phyloP scores from a whole-genome alignment of 306 rosid genomes.

The Malus orientalis region DNA sequence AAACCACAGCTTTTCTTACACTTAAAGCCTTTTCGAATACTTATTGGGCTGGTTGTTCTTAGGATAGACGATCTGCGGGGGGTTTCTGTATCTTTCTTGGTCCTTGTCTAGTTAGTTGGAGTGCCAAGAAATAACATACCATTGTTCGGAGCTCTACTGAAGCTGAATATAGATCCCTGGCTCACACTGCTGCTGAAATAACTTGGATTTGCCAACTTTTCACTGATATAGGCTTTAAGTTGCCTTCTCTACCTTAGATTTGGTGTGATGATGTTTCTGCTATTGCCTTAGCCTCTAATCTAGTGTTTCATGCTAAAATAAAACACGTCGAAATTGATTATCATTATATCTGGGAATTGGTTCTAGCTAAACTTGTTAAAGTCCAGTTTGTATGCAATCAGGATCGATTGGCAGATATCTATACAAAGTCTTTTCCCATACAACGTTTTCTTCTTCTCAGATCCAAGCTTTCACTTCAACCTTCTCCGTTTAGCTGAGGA shows the following conservation, averaged over 20 bases:
- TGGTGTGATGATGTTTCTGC: not conserved
- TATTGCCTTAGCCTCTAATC: not conserved
- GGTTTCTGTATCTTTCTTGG: not conserved
- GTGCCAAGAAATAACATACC: not conserved
- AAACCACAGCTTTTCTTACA: no score
- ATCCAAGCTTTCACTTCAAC: not conserved
- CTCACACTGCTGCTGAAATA: not conserved
- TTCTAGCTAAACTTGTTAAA: not conserved
- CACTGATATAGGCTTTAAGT: not conserved
- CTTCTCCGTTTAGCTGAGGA: not conserved
- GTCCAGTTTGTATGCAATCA: not conserved
- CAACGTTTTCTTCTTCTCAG: not conserved
- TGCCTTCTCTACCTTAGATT: not conserved
- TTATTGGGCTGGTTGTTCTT: not conserved
- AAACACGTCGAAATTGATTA: not conserved
- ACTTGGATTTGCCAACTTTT: not conserved
- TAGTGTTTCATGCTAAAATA: not conserved
- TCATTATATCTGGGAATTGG: not conserved
- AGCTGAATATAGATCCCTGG: not conserved
- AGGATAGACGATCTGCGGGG: not conserved
- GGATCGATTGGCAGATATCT: not conserved
- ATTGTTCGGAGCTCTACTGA: no score
- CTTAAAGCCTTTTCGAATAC: not conserved
- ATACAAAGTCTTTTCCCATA: not conserved
- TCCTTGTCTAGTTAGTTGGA: no score